Base-by-base conservation (phyloP, 108 stramenopile species). In the Parietichytrium sp. region DNA sequence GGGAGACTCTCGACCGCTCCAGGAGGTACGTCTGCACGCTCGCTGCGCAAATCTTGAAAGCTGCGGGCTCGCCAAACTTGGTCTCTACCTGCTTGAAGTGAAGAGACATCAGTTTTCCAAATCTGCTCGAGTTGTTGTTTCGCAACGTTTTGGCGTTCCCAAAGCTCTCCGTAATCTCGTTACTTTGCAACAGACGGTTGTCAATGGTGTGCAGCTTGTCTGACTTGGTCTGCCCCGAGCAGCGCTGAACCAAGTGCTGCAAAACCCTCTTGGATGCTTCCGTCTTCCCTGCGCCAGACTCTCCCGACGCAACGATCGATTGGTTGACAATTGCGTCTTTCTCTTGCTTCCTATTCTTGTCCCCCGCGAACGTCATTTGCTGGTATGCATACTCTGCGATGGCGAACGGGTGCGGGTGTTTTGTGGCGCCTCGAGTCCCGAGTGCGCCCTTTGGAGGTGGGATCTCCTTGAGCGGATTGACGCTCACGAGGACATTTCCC, bases 201-300 rank as follows among this genome's bases (percentile, higher is more conserved):
- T 72, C 61, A 2, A 72, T 72, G 23, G 18, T 42, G 33, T 23
- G 36, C 38, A 72, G 18, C n/a, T 6, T 72, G 13, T 16, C 33
- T 6, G 7, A 6, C 15, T 36, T 42, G 20, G 36, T 33, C 42
- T n/a, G 18, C 2, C 45, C 45, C 2, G 45, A 42, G 8, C 38
- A 45, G 33, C 61, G 33, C 61, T 72, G 7, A n/a, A 72, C 79
- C 18, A 80, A 26, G 51, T 80, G 53, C 51, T 23, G 53, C 2
- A 80, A 18, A 0, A 80, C 79, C 51, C 51, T 80, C 53, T 80
- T 80, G 31, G 30, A 52, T 8, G 79, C 29, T 72, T 72, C 55
- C 27, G 78, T 82, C 82, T 82, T 82, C 3, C 82, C 82, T n/a
- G 82, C 82, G 18, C 82, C 82, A n/a, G 25, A 29, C n/a, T 83